Evolutionary conservation across 2,329 filamentous ascomycete species (phyloP).

Genomic region (Pseudocercospora ulei): DNA sequence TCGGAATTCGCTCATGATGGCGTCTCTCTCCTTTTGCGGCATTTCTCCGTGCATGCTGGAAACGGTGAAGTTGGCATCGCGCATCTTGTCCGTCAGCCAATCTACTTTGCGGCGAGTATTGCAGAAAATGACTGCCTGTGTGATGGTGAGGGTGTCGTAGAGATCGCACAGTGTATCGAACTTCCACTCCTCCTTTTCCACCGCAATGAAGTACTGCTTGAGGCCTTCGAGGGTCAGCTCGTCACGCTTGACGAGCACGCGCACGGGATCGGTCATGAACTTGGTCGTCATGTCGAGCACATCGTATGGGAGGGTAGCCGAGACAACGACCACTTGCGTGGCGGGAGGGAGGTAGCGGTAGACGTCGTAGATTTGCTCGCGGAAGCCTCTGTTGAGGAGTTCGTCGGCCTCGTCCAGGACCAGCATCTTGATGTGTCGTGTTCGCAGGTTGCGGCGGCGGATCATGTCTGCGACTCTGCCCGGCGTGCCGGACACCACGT

Average conservation of each 20-base stretch:
- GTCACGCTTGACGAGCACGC: slow-evolving; percentile 96
- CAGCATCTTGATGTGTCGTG: slow-evolving; percentile 68
- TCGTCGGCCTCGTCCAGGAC: slow-evolving; percentile 69
- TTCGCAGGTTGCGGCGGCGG: slow-evolving; percentile 61
- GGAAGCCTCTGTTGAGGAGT: slow-evolving; percentile 83
- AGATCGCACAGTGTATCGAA: slow-evolving; percentile 97
- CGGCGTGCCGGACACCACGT: slow-evolving; percentile 95
- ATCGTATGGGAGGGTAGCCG: slow-evolving; percentile 91
- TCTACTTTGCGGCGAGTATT: slow-evolving; percentile 98
- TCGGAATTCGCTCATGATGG: slow-evolving; percentile 98
- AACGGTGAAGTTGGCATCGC: slow-evolving; percentile 96
- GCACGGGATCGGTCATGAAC: slow-evolving; percentile 97
- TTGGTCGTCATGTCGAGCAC: slow-evolving; percentile 99
- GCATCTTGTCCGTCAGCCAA: slow-evolving; percentile 99
- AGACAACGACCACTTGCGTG: slow-evolving; percentile 97
- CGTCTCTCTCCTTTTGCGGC: slow-evolving; percentile 95
- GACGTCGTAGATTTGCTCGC: slow-evolving; percentile 98
- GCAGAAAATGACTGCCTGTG: slow-evolving; percentile 98
- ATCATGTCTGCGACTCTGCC: slow-evolving; percentile 87
- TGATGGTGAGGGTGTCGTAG: slow-evolving; percentile 97
- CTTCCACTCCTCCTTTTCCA: slow-evolving; percentile 99
- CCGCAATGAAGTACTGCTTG: slow-evolving; percentile 98
- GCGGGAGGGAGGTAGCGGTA: slow-evolving; percentile 94
- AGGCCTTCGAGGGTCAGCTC: slow-evolving; percentile 94
- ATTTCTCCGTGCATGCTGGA: slow-evolving; percentile 99